A percentile compares a stretch with the other conserved stretches of the same genome.
Evolutionary conservation across 2,329 filamentous ascomycete species (phyloP).

Genomic region (Didymella exigua): DNA sequence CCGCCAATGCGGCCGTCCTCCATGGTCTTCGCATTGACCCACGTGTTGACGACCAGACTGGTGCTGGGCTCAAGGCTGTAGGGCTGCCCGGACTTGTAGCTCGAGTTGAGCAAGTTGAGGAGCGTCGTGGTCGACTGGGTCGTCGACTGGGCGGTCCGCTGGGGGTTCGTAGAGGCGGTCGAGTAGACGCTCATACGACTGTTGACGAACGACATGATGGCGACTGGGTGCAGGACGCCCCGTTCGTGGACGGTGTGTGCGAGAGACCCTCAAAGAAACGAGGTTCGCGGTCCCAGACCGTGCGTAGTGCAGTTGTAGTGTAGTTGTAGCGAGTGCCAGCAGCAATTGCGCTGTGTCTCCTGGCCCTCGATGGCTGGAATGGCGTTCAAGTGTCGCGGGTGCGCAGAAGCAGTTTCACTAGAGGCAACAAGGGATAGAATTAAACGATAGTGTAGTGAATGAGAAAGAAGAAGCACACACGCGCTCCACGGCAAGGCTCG

Average conservation of each 20-base stretch:
- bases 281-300: constrained; percentile 10
- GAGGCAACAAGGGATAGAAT: constrained; percentile 27
- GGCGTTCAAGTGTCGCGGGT: constrained; percentile 13
- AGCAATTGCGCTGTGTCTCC: constrained; percentile 19
- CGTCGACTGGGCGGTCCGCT: constrained; percentile 65
- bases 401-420: constrained; percentile 10
- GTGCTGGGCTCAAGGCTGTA: constrained; percentile 88
- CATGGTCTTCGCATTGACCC: constrained; percentile 78
- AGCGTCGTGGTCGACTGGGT: constrained; percentile 89
- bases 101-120: constrained; percentile 88
- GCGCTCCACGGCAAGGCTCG: constrained; percentile 17
- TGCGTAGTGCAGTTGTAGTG: constrained; percentile 16
- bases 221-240: constrained; percentile 35
- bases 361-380: constrained; percentile 10
- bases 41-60: constrained; percentile 92
- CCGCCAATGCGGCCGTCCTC: constrained; percentile 74
- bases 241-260: constrained; percentile 19
- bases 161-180: constrained; percentile 62
- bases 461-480: constrained; percentile 30
- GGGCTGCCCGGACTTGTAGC: constrained; percentile 81
- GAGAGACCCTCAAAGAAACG: neutral
- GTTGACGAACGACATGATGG: constrained; percentile 57
- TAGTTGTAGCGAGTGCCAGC: constrained; percentile 27
- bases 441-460: constrained; percentile 36
- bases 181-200: constrained; percentile 68